Conservation (phyloP, 2,329 filamentous ascomycete species). For the Fusarium begoniae region DNA sequence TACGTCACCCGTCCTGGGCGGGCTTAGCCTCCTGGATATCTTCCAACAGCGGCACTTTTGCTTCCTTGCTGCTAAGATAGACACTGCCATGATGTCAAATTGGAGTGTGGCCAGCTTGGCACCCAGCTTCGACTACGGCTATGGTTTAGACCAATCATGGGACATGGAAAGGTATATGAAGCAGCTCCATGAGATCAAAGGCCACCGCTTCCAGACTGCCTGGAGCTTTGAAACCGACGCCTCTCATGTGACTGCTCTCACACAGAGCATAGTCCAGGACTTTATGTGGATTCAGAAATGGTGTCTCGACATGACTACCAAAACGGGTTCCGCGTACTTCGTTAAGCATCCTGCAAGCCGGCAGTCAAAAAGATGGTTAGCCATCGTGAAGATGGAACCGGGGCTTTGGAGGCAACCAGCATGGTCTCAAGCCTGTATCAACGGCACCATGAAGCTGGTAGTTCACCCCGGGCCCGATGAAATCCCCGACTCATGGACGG, state of each 20-base stretch:
- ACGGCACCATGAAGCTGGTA: neutral
- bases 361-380: too few relatives aligned
- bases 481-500: neutral
- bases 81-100: too few relatives aligned
- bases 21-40: neutral
- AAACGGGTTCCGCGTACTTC: neutral
- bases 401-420: fast-evolving
- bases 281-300: neutral
- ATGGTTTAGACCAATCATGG: neutral
- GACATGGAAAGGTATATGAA: neutral
- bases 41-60: neutral
- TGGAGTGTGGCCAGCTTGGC: neutral
- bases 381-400: neutral
- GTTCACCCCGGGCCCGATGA: neutral
- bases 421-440: neutral
- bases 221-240: neutral
- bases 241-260: neutral
- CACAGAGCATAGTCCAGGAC: neutral
- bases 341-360: neutral
- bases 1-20: too few relatives aligned
- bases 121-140: neutral
- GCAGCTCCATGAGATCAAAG: neutral
- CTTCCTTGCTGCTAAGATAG: neutral
- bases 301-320: neutral
- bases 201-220: neutral